Evolutionary conservation across 2,329 filamentous ascomycete species (phyloP), one percentile per base, ranked within the genome.

Genomic region (Penicillium sp.): DNA sequence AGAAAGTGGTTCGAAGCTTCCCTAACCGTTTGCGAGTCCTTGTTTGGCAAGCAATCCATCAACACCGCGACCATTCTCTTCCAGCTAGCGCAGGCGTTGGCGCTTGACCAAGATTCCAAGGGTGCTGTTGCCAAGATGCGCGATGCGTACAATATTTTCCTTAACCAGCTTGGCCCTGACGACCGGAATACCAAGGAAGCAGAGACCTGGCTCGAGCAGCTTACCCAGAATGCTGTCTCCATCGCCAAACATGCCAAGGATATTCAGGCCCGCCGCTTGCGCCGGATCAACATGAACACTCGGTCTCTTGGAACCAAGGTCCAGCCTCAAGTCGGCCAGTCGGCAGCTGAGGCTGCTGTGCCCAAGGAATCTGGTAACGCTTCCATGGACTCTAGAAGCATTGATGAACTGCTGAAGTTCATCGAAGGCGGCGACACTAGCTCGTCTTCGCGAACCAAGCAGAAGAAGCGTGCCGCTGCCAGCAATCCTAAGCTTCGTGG

Each of bases 121-220:
- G 90, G 85, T 52, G 93, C 95, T 15, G 93, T 99, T 60, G 88
- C 87, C 75, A 90, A 91, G 75, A 99, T 99, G 95, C 91, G 93
- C 64, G 93, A 97, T 78, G 95, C 93, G 50, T 97, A 93, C 83
- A 97, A 91, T 79, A 96, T 97, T 75, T 99, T 99, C 88, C 87
- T 93, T 66, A 82, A 84, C 61, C 88, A 95, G 73, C 89, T 99
- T 5, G 95, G 95, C 30, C 83, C 93, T 1, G 89, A 96, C 45
- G 93, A 98, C 78, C 92, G 93, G 78, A 98, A 99, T 83, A 99
- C 95, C 66, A 97, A 97, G 83, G 95, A 99, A 77, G 94, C 95
- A 2, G 93, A 97, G 82, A 91, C 87, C 73, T 99, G 95, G 95
- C 87, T 98, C 26, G 92, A 97, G 79, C 93, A 97, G 78, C 86